Percentiles rank a stretch among this genome's conserved stretches.
These are phyloP conservation scores for Triadica sebifera DNA, from an alignment of 345 rosid species.

Conservation along the genomic window DNA sequence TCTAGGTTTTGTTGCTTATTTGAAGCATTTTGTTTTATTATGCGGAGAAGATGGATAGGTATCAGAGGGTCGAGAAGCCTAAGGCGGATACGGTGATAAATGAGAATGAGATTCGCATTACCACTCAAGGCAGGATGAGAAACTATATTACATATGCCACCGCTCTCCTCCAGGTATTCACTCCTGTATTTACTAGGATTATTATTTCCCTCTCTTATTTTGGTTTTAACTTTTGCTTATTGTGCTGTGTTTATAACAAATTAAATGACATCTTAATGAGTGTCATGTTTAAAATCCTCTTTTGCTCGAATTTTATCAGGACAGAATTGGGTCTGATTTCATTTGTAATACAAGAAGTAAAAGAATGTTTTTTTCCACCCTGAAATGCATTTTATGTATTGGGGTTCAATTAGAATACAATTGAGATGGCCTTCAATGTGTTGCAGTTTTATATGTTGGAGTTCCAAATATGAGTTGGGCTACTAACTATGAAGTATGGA, in stretches of 20 bases:
- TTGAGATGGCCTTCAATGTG: too few relatives aligned
- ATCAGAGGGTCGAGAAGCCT: conserved; percentile 41
- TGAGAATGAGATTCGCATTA: conserved; percentile 43
- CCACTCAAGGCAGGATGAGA: conserved; percentile 42
- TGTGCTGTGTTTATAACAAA: neutral
- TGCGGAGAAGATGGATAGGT: conserved; percentile 25
- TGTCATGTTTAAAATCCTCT: too few relatives aligned
- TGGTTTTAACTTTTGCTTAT: neutral
- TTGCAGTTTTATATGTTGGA: too few relatives aligned
- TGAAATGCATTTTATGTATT: too few relatives aligned
- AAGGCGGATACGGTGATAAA: conserved; percentile 26
- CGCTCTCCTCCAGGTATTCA: conserved; percentile 33
- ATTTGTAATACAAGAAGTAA: too few relatives aligned
- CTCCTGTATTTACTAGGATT: neutral
- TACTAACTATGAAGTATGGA: neutral
- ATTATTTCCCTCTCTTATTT: neutral
- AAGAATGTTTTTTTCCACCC: too few relatives aligned
- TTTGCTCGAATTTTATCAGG: too few relatives aligned
- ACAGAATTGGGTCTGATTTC: too few relatives aligned
- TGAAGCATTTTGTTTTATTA: neutral
- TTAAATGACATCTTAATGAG: too few relatives aligned
- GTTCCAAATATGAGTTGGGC: too few relatives aligned
- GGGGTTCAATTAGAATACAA: too few relatives aligned
- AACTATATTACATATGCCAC: conserved; percentile 39
- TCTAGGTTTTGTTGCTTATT: too few relatives aligned